A percentile compares a stretch with the other conserved stretches of the same genome.
phyloP scores from a whole-genome alignment of 257 asterid species.

The Rhazya stricta region DNA sequence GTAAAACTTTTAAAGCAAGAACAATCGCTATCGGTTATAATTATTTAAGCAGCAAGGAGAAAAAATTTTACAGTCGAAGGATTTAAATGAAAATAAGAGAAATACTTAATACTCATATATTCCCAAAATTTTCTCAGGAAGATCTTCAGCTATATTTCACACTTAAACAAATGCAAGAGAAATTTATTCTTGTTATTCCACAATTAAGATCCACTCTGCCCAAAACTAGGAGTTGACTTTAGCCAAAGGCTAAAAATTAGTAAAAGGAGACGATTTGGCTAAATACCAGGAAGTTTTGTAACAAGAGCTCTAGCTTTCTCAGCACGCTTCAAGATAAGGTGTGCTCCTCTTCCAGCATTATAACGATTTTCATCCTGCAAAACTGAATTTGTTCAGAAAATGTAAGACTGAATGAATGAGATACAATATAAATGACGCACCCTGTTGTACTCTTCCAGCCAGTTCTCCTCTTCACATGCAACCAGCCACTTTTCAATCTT shows the following conservation, averaged over 20 bases:
- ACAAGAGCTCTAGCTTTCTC: constrained; percentile 90
- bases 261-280: not conserved
- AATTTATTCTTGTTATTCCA: not conserved
- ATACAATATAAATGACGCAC: constrained; percentile 29
- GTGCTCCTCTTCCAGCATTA: constrained; percentile 88
- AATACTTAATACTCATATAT: not conserved
- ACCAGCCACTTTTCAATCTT: constrained; percentile 81
- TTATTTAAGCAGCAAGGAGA: not conserved
- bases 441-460: constrained; percentile 97
- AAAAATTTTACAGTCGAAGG: not conserved
- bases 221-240: not conserved
- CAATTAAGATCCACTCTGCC: not conserved
- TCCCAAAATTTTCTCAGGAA: not conserved
- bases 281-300: constrained; percentile 81
- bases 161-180: not conserved
- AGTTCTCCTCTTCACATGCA: constrained; percentile 84
- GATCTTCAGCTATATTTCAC: not conserved
- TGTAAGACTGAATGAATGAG: not conserved
- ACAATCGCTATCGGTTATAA: too few relatives aligned
- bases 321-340: constrained; percentile 80
- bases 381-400: constrained; percentile 10
- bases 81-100: not conserved
- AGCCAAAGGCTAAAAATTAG: not conserved
- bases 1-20: too few relatives aligned
- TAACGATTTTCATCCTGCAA: constrained; percentile 86